Evolutionary conservation across 495 filamentous ascomycete species (phyloP), one percentile per base, ranked within the genome.

Genomic region (Neurospora africana): DNA sequence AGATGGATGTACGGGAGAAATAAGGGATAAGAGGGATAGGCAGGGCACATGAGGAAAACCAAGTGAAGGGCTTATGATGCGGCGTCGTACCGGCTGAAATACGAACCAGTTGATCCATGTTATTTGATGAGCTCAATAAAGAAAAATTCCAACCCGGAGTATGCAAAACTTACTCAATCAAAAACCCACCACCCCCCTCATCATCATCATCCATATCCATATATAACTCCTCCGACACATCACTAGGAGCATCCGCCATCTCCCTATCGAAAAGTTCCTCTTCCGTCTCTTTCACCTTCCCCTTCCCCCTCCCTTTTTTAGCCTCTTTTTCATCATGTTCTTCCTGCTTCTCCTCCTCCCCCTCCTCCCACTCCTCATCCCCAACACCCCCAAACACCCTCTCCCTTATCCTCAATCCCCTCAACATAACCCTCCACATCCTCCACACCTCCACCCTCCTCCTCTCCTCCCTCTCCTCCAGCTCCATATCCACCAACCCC

Each of bases 361-460:
- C 77, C 44, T 72, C 76, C 41, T 65, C 76, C 71, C 81, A 80
- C 27, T 78, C 82, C 38, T 80, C 80, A 19, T 79, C 81, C 71
- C 84, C 82, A 10, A 84, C 81, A 43, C 82, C 79, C 11, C 87
- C 87, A 75, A 81, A 86, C 9, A 98, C 88, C 71, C 93, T 87
- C 81, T 96, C 87, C 69, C 89, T 84, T 71, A 99, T 93, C 70
- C 92, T 86, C 75, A 98, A 79, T 38, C 85, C 92, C 70, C 91
- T 84, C 77, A 97, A 80, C 35, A 97, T 91, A 30, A 88, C 81
- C 73, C 87, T 90, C 95, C 95, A 98, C 77, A 91, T 78, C 72
- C 85, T 85, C 76, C 97, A 81, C 27, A 88, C 87, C 76, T 87
- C 84, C 7, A 81, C 79, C 37, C 82, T 84, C 76, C 86, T 87